Conservation (phyloP, 2,329 filamentous ascomycete genomes). For the Huntiella decipiens region DNA sequence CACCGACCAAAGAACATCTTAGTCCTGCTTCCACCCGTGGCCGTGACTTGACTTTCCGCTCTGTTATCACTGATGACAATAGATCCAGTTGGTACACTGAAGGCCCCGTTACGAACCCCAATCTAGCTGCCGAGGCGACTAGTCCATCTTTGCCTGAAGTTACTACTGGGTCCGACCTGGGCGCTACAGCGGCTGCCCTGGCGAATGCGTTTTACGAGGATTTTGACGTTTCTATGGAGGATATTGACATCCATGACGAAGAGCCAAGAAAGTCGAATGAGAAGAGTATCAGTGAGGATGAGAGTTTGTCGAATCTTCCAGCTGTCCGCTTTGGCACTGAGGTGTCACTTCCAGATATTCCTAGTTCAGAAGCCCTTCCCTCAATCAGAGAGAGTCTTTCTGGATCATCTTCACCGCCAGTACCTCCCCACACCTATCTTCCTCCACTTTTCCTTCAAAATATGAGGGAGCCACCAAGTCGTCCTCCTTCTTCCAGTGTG, state of each 20-base stretch:
- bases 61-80: background rate
- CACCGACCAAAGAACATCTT: conserved; percentile 6
- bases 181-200: background rate
- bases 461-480: background rate
- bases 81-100: conserved; percentile 10
- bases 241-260: conserved; percentile 6
- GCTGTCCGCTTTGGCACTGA: conserved; percentile 4
- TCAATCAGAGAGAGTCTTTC: conserved; percentile 6
- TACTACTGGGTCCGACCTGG: background rate
- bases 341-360: conserved; percentile 7
- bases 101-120: conserved; percentile 1
- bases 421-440: background rate
- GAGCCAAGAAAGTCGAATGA: background rate
- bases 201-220: background rate
- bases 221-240: conserved; percentile 2
- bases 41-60: conserved; percentile 7
- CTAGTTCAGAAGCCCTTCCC: conserved; percentile 11
- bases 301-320: conserved; percentile 4
- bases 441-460: conserved; percentile 3
- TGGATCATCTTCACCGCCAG: conserved; percentile 4
- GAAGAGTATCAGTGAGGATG: background rate
- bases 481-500: background rate
- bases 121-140: background rate
- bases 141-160: conserved; percentile 2
- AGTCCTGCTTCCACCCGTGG: background rate